Base-by-base conservation (phyloP, 1,139 yeast species). In the Ashbya aceris region DNA sequence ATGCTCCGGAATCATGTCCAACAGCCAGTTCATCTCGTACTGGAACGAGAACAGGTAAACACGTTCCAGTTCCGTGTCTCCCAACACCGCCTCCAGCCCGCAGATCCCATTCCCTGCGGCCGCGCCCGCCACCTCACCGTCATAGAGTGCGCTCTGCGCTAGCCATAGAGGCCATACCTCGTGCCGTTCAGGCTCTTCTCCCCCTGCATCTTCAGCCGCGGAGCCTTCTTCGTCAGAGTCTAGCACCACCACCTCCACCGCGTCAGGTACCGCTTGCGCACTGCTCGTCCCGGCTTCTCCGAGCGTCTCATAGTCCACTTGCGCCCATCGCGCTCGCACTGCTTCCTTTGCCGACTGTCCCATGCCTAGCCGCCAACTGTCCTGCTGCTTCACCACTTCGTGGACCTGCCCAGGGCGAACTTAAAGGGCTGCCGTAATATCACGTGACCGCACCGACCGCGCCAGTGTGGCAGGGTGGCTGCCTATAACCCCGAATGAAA, bases 1-100 rank as follows among this genome's bases (percentile, higher is more conserved):
- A 14, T 30, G 39, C 8, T 17, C 45, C n/a, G 47, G 41, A 12
- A 58, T 51, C 14, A 48, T 43, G 1, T 49, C 46, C 5, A 63
- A 42, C 4, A 66, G 33, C 40, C 49, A 63, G 9, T 57, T 56
- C 33, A 65, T 36, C 1, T 61, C 58, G 33, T 48, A 62, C 38
- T 65, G 67, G 40, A 46, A 66, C 37, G 67, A 63, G 49, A 65
- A 65, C 4, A 66, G 44, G 32, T 56, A 51, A 1, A 59, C 46
- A 12, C 41, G 41, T 14, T 40, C 39, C 23, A 65, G 38, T 1
- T 46, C 38, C 4, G 45, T 36, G 4, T 56, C 55, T 4, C 56
- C 50, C 6, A 66, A 41, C 1, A 65, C 51, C 11, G 60, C 60
- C 1, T 47, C 40, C 29, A 64, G 42, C 1, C 57, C 51, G 5